Evolutionary conservation across 768 basidiomycete genomes (phyloP).

Genomic region (Scleroderma bovista): DNA sequence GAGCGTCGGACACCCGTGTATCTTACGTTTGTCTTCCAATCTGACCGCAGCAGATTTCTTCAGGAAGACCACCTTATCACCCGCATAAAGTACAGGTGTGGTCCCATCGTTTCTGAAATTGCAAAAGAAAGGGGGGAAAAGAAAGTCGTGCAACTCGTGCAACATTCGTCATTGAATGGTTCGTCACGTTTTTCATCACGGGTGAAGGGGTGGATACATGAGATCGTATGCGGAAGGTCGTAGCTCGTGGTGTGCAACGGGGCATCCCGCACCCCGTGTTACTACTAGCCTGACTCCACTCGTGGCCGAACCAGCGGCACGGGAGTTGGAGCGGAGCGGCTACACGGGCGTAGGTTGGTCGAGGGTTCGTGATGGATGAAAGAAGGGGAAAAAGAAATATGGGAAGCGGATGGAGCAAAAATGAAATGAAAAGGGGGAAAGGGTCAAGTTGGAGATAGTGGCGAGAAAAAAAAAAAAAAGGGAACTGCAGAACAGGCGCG

Average conservation of each 20-base stretch:
- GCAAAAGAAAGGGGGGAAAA: neutral
- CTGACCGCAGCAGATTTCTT: slow-evolving; percentile 11
- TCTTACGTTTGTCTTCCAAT: neutral
- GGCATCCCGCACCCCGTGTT: neutral
- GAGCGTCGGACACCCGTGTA: neutral
- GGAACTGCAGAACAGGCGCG: neutral
- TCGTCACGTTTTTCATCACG: slow-evolving; percentile 19
- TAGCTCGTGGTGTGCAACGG: slow-evolving; percentile 8
- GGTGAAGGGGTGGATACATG: slow-evolving; percentile 25
- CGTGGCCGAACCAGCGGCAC: neutral
- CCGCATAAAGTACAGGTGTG: neutral
- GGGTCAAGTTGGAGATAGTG: neutral
- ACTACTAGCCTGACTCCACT: neutral
- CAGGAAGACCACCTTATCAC: slow-evolving; percentile 17
- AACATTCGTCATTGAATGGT: slow-evolving; percentile 33
- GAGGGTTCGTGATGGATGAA: neutral
- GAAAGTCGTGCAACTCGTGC: slow-evolving; percentile 14
- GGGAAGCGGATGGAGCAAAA: neutral
- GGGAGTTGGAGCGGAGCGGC: neutral
- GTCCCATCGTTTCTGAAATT: neutral
- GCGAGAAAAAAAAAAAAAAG: neutral
- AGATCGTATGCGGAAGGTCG: slow-evolving; percentile 26
- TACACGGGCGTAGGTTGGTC: neutral
- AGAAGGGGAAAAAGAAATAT: neutral
- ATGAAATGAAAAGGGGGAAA: neutral